These are phyloP conservation scores for Waltergamsia citrina DNA, from an alignment of 2,329 filamentous ascomycete genomes.

Conservation along the genomic window DNA sequence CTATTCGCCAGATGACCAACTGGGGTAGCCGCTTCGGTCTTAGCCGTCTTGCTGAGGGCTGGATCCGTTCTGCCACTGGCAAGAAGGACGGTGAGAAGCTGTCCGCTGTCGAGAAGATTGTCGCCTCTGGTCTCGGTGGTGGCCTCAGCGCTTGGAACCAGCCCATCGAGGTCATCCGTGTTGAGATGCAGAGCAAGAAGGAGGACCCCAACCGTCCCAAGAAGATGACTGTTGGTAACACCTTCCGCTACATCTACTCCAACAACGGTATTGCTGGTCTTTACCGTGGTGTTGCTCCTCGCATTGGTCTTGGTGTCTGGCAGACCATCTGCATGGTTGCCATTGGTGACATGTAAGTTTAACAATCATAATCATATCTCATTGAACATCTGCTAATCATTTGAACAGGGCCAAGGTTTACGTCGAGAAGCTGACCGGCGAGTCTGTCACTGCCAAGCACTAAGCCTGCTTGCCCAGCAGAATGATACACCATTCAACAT, in stretches of 20 bases:
- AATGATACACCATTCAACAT: constrained; percentile 1
- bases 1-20: constrained; percentile 98
- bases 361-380: background rate
- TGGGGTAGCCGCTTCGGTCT: constrained; percentile 97
- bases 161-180: constrained; percentile 98
- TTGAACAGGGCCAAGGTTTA: constrained; percentile 52
- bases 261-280: constrained; percentile 84
- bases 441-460: constrained; percentile 58
- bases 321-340: constrained; percentile 99
- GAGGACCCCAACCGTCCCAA: constrained; percentile 95
- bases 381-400: constrained; percentile 3
- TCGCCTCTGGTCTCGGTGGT: constrained; percentile 80
- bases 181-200: constrained; percentile 99
- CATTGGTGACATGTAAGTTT: constrained; percentile 86
- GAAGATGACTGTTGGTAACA: constrained; percentile 95
- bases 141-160: constrained; percentile 98
- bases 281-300: constrained; percentile 89
- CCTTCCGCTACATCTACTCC: constrained; percentile 78
- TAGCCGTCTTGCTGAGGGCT: constrained; percentile 80
- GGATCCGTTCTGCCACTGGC: constrained; percentile 68
- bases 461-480: constrained; percentile 24
- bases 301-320: constrained; percentile 94
- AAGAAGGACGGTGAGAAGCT: constrained; percentile 79
- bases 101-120: constrained; percentile 73
- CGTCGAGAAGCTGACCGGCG: constrained; percentile 57